These are phyloP conservation scores for Colletotrichum musae DNA, from an alignment of 2,329 filamentous ascomycete genomes.

Conservation along the genomic window DNA sequence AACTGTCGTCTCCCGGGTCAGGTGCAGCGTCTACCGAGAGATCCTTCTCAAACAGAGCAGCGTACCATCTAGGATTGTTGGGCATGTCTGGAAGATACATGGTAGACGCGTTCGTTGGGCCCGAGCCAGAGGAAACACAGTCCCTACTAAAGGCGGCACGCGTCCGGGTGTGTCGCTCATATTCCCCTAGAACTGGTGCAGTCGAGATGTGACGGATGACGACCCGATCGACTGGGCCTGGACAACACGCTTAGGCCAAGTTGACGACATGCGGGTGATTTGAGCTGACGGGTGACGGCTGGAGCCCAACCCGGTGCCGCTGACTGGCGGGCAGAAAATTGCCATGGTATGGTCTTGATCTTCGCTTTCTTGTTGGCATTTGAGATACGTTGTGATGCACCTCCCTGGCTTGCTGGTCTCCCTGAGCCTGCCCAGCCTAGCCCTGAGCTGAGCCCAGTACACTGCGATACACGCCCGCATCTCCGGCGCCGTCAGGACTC, in stretches of 20 bases:
- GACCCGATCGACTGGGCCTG: slow-evolving; percentile 36
- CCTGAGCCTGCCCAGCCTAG: not conserved
- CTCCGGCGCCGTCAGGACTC: slow-evolving; percentile 15
- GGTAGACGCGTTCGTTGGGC: not conserved
- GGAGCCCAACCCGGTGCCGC: slow-evolving; percentile 20
- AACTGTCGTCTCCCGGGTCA: too few relatives aligned
- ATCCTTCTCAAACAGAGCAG: not conserved
- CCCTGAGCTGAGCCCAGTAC: slow-evolving; percentile 7
- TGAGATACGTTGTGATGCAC: slow-evolving; percentile 9
- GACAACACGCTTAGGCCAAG: slow-evolving; percentile 27
- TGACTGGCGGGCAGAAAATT: not conserved
- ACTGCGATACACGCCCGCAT: slow-evolving; percentile 2
- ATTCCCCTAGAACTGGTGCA: slow-evolving; percentile 13
- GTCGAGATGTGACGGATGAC: slow-evolving; percentile 34
- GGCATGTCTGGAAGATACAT: not conserved
- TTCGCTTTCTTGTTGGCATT: slow-evolving; percentile 10
- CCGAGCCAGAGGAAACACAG: not conserved
- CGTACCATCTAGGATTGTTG: not conserved
- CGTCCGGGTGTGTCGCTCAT: slow-evolving; percentile 6
- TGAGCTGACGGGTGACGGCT: slow-evolving; percentile 18
- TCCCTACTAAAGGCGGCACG: not conserved
- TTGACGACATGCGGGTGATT: slow-evolving; percentile 26
- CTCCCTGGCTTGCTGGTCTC: slow-evolving; percentile 24
- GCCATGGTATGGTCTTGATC: not conserved
- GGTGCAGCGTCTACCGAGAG: not conserved